Conservation (phyloP, 106 monocot species). For the Vanilla planifolia region DNA sequence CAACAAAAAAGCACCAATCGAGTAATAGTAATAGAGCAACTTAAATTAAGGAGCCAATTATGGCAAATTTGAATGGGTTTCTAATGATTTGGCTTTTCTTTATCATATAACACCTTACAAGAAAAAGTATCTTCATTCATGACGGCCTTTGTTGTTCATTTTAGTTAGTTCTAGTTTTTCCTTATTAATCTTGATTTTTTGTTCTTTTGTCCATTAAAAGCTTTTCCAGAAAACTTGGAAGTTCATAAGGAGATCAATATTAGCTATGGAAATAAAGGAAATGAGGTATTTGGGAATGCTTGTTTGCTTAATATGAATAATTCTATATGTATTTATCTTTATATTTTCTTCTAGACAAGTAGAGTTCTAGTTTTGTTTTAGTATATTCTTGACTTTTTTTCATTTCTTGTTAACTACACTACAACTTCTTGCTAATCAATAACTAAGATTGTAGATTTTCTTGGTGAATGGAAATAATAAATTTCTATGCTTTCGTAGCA, state of each 20-base stretch:
- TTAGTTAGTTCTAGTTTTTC: too few relatives aligned
- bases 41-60: too few relatives aligned
- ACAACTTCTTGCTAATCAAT: too few relatives aligned
- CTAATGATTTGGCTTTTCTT: too few relatives aligned
- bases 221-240: constrained; percentile 33
- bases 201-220: constrained; percentile 21
- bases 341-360: not conserved
- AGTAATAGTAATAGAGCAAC: too few relatives aligned
- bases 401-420: constrained; percentile 3
- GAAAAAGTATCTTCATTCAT: too few relatives aligned
- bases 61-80: too few relatives aligned
- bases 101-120: too few relatives aligned
- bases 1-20: too few relatives aligned
- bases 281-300: constrained; percentile 60
- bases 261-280: constrained; percentile 97
- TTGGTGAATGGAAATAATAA: not conserved
- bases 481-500: not conserved
- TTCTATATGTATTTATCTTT: not conserved
- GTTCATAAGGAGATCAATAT: constrained; percentile 70
- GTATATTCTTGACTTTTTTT: not conserved
- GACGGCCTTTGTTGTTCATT: too few relatives aligned
- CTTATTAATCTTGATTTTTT: too few relatives aligned
- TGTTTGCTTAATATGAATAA: not conserved
- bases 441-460: not conserved
- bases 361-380: not conserved